Evolutionary conservation across 768 basidiomycete species (phyloP).

Genomic region (Lactifluus volemus): DNA sequence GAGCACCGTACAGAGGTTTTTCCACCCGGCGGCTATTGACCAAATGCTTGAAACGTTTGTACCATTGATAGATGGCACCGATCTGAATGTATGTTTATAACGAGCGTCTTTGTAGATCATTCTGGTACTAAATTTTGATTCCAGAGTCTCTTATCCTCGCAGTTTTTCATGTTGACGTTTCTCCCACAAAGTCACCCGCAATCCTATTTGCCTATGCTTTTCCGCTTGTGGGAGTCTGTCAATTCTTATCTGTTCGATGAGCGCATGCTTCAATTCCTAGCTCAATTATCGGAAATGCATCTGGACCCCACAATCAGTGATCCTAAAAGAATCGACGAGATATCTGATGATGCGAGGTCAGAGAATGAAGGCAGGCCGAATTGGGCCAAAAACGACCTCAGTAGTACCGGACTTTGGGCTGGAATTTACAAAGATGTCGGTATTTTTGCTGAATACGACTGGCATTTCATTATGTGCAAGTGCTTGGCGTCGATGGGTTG

Average conservation of each 20-base stretch:
- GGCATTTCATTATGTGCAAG: constrained; percentile 83
- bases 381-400: constrained; percentile 40
- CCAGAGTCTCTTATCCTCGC: constrained; percentile 67
- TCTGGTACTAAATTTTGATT: constrained; percentile 4
- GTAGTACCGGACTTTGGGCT: constrained; percentile 40
- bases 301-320: constrained; percentile 70
- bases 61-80: constrained; percentile 66
- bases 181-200: constrained; percentile 80
- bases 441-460: constrained; percentile 75
- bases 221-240: constrained; percentile 81
- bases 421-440: constrained; percentile 56
- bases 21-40: constrained; percentile 77
- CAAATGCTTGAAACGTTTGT: constrained; percentile 87
- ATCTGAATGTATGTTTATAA: constrained; percentile 50
- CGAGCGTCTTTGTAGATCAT: not conserved
- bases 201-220: constrained; percentile 73
- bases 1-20: constrained; percentile 66
- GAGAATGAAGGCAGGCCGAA: constrained; percentile 52
- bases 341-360: constrained; percentile 62
- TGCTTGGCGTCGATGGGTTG: constrained; percentile 75
- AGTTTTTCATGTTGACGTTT: constrained; percentile 81
- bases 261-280: constrained; percentile 77
- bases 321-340: constrained; percentile 53
- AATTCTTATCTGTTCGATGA: constrained; percentile 89
- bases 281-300: constrained; percentile 71